Conservation (phyloP, 768 basidiomycete genomes). For the Termitomyces bulborhizus region DNA sequence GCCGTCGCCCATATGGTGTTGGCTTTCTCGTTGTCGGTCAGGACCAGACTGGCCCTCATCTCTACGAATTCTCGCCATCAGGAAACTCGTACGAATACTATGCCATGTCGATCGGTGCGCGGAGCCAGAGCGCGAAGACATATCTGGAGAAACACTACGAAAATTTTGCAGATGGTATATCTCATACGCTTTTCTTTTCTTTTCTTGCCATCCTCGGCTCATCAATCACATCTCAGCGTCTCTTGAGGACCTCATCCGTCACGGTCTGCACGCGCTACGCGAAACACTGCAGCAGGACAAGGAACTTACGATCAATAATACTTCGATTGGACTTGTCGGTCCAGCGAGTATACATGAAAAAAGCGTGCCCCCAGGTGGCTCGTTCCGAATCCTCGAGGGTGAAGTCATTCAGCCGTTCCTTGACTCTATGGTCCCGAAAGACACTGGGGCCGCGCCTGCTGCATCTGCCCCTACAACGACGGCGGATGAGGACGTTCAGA, state of each 20-base stretch:
- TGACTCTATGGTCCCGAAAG: conserved; percentile 72
- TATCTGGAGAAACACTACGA: conserved; percentile 95
- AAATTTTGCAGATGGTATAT: conserved; percentile 77
- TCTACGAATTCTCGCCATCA: conserved; percentile 97
- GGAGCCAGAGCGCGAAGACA: conserved; percentile 97
- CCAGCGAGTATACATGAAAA: conserved; percentile 56
- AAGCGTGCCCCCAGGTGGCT: conserved; percentile 41
- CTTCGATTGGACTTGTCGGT: conserved; percentile 91
- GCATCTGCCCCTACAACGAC: conserved; percentile 32
- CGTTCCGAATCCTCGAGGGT: conserved; percentile 88
- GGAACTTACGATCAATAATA: conserved; percentile 88
- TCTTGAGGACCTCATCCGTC: conserved; percentile 83
- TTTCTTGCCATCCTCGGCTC: neutral
- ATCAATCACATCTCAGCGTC: conserved; percentile 44
- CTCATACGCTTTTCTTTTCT: neutral
- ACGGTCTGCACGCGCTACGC: conserved; percentile 90
- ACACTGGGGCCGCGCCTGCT: conserved; percentile 28
- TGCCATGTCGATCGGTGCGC: conserved; percentile 97
- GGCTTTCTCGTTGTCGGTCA: conserved; percentile 97
- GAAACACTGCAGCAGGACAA: conserved; percentile 99
- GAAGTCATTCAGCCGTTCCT: conserved; percentile 71
- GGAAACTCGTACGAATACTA: conserved; percentile 97
- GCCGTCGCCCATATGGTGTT: conserved; percentile 94
- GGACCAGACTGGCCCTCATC: conserved; percentile 94
- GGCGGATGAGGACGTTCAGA: conserved; percentile 78